Base-by-base conservation (phyloP, 2,329 filamentous ascomycete genomes). In the Penicillium psychrosexuale region DNA sequence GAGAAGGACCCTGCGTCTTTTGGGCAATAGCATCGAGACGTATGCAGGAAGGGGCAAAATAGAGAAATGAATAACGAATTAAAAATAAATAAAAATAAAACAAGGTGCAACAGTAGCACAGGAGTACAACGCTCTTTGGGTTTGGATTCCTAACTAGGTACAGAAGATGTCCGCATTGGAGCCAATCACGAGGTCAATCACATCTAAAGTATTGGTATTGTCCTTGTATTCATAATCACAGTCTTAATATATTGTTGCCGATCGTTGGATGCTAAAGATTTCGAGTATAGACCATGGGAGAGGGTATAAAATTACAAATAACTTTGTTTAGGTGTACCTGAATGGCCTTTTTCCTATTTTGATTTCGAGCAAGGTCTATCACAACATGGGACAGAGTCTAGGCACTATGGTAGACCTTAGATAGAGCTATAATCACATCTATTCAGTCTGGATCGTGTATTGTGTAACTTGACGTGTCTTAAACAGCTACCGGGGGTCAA, bases 381-480 rank as follows among this genome's bases (percentile, higher is more conserved):
- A 61, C 51, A 61, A 36, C 47, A 40, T 54, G 34, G 34, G 28
- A 15, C 34, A 39, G 27, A 30, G 46, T 22, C 47, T 60, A 52
- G 53, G 13, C 51, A 50, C 38, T 47, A 33, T 62, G 47, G 58
- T 62, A 58, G 59, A 51, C 42, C 45, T 48, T 28, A 24, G 31
- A 44, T 43, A 28, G 19, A 46, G 42, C 28, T 48, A 50, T 33
- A 39, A 53, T 54, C 33, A 42, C 19, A 34, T 31, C 39, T n/a
- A 47, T 44, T 44, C 40, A 51, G 53, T 47, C 47, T 60, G 50
- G 51, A 51, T 49, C 46, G 1, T 43, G 38, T 22, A 43, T 28
- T 36, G 61, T 63, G 62, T 64, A 61, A 64, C 62, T 61, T 57
- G 53, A 57, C 27, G 28, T 53, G 62, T 59, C 61, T 62, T 51